Percentiles rank a stretch among this genome's conserved stretches.
Conservation (phyloP, 495 filamentous ascomycete genomes). For the Podospora conica region DNA sequence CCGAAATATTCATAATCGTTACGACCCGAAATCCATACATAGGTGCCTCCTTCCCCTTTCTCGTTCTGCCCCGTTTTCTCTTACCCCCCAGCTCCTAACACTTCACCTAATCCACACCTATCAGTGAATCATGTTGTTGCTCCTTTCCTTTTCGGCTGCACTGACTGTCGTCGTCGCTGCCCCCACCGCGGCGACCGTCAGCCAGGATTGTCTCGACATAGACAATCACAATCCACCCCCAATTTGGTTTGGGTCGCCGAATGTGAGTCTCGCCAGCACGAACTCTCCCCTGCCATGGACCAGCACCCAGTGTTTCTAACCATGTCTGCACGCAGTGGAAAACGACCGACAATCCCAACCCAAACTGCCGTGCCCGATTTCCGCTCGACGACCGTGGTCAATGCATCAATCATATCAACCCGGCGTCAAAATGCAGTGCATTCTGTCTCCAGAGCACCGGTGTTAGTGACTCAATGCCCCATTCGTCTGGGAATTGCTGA, state of each 20-base stretch:
- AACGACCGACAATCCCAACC: slow-evolving; percentile 1
- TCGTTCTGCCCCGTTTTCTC: no score
- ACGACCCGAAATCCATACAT: no score
- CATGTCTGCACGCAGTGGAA: neutral
- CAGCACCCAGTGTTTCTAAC: neutral
- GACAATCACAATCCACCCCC: slow-evolving; percentile 5
- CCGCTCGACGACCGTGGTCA: neutral
- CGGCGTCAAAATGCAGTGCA: slow-evolving; percentile 8
- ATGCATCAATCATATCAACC: slow-evolving; percentile 4
- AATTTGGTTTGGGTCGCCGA: slow-evolving; percentile 2
- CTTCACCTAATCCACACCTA: no score
- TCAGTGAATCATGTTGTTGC: neutral
- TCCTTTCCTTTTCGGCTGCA: neutral
- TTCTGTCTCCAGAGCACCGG: slow-evolving; percentile 9
- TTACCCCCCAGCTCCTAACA: no score
- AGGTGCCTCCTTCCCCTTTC: no score
- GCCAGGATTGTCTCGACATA: slow-evolving; percentile 4
- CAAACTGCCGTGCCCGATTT: slow-evolving; percentile 5
- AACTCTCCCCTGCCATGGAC: no score
- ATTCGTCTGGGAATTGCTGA: neutral
- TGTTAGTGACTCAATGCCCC: neutral
- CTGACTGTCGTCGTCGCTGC: neutral
- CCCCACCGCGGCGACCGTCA: neutral
- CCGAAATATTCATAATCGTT: no score
- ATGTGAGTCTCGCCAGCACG: neutral